These are phyloP conservation scores for Endoconidiophora polonica DNA, from an alignment of 2,329 filamentous ascomycete species.

Conservation along the genomic window DNA sequence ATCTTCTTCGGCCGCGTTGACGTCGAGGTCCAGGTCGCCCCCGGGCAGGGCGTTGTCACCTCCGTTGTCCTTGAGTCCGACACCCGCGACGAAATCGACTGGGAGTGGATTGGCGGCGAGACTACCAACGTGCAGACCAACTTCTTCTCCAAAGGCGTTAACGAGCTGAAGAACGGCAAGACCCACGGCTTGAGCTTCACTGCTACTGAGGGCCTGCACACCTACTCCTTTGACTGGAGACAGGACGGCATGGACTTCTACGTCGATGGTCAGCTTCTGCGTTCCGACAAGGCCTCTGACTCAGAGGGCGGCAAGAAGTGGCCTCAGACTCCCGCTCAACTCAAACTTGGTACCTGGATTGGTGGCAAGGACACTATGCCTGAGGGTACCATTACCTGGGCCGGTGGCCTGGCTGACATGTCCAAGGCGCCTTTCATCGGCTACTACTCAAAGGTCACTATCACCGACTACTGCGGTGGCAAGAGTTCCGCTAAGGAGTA, in stretches of 20 bases:
- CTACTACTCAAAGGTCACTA: constrained; percentile 39
- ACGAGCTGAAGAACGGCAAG: constrained; percentile 34
- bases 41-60: constrained; percentile 60
- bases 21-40: constrained; percentile 50
- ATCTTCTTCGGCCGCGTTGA: constrained; percentile 73
- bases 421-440: constrained; percentile 33
- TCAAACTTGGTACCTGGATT: constrained; percentile 45
- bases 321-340: constrained; percentile 53
- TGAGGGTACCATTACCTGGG: constrained; percentile 49
- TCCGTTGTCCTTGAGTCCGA: constrained; percentile 62
- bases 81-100: constrained; percentile 54
- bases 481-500: constrained; percentile 29
- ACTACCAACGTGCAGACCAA: constrained; percentile 60
- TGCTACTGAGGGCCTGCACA: constrained; percentile 33
- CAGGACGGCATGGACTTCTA: constrained; percentile 39
- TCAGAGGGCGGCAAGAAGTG: constrained; percentile 29
- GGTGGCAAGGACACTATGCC: constrained; percentile 30
- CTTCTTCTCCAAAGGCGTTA: constrained; percentile 56
- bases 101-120: constrained; percentile 59
- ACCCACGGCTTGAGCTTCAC: constrained; percentile 28
- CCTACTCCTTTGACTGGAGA: constrained; percentile 54
- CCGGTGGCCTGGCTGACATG: constrained; percentile 46
- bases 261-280: constrained; percentile 33
- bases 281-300: constrained; percentile 30
- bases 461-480: constrained; percentile 38